Base-by-base conservation (phyloP, 495 filamentous ascomycete genomes). In the Daldinia loculata region DNA sequence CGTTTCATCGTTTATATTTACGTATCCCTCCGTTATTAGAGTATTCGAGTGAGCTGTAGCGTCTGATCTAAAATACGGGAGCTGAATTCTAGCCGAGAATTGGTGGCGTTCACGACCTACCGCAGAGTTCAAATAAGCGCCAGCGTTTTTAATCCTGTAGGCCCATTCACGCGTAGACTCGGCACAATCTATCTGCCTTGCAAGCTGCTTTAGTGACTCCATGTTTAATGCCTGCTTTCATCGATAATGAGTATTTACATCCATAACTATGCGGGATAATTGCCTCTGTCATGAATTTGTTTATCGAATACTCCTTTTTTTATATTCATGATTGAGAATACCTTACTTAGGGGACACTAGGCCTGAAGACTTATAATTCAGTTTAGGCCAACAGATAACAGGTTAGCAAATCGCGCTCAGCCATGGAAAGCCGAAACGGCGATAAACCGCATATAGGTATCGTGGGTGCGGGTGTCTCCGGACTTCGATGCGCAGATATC, bases 401-500 rank as follows among this genome's bases (percentile, higher is more conserved):
- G 32, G 6, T 19, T 19, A 9, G 22, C 53, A 48, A 48, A 45
- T 34, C 38, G 36, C 63, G 17, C 22, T 17, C 24, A 24, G 43
- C 9, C 2, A 36, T 26, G 29, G 53, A 29, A 3, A 56, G 26
- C 15, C 51, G 11, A 15, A 57, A 51, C 14, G 24, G 17, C 9
- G 32, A 61, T 24, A 81, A 63, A 38, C 87, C 84, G 1, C 82
- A 85, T 58, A 80, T 93, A 17, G 87, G 89, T 53, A 80, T 94
- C 45, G 84, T 93, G 29, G 91, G 91, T 14, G 90, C 90, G 24
- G 91, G 92, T 14, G 76, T 92, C 15, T 85, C 92, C 9, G 92
- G 91, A 12, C 78, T 94, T 29, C 82, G 90, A 72, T 92, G 90
- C 63, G 90, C 91, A 5, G 88, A 92, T 68, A 82, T 92, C 19